Evolutionary conservation across 2,329 filamentous ascomycete species (phyloP), one percentile per base, ranked within the genome.

Genomic region (Penicillium sp.): DNA sequence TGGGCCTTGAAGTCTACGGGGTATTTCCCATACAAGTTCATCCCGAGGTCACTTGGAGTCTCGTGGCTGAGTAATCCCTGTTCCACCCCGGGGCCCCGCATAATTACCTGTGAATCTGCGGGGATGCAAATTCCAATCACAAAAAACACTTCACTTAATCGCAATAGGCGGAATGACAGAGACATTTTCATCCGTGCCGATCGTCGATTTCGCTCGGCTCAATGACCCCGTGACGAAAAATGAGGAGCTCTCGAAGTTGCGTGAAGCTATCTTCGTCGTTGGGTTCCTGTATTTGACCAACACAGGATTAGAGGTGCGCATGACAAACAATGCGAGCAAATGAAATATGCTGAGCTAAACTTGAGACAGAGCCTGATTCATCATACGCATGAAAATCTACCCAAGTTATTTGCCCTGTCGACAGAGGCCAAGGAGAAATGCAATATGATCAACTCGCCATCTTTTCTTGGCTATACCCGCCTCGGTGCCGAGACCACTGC

Each of bases 231-330:
- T 29, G 9, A 71, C 66, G 0, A 69, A 65, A 49, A 16, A 52
- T 3, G 61, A 60, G 5, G 62, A 68, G 2, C 58, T 73, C 0
- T 48, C 45, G 0, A 60, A 65, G 23, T 55, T 72, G 6, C 67
- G 67, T 23, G 55, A 72, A 18, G 70, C 70, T 2, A 70, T 72
- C 23, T 73, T 73, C 48, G 51, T 67, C 4, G 69, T 72, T 3
- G 70, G 70, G 4, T 72, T 73, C 44, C 53, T 73, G 15, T 73
- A 72, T 55, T 56, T 73, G 46, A 68, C 60, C 6, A 72, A 73
- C 46, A 71, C 69, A 4, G 70, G 70, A 3, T 53, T 72, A 5
- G 70, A 72, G 60, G 70, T 69, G 55, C 32, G 49, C 34, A 21
- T 6, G 21, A 31, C 34, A 18, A 23, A 34, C 1, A 13, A 40